Base-by-base conservation (phyloP, 768 basidiomycete species). In the Russula earlei region DNA sequence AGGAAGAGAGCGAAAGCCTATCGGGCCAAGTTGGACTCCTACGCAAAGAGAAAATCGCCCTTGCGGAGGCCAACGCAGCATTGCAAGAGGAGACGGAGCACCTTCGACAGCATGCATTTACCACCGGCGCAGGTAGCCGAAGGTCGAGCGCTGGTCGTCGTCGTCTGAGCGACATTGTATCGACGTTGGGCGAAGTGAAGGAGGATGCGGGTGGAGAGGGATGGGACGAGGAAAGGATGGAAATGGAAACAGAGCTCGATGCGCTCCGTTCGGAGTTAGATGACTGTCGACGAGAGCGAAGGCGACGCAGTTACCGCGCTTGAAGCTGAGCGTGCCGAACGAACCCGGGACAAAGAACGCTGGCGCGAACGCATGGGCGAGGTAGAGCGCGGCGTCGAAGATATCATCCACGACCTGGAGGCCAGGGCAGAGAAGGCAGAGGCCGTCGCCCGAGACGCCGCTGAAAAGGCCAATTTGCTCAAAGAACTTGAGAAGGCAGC, bases 1-100 rank as follows among this genome's bases (percentile, higher is more conserved):
- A 89, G 62, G 87, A 91, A 67, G 92, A 95, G 72, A 94, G 93
- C 66, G 78, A 89, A 65, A 69, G 65, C 12, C 73, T 93, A 8
- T 67, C 82, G 5, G 76, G 77, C 45, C 74, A 78, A 54, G 63
- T 90, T 22, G 56, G 74, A 67, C 54, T 66, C 80, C 49, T 84
- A 83, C 62, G 84, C 80, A 53, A 73, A 71, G 56, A 60, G 34
- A 60, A 63, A n/a, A 59, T 42, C 3, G 54, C 29, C 12, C 48
- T 63, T 15, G 59, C 55, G 25, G 56, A 65, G 47, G 59, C 66
- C 58, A 24, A 47, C 31, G 49, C 31, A 11, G 36, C 55, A 20
- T 49, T 54, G 3, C 33, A 38, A 22, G 60, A 55, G 29, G 55
- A 63, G 48, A 50, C 59, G 54, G 60, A 63, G n/a, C 44, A 55